Base-by-base conservation (phyloP, 805 yeast genomes). In the Isabelozyma pseudorhagii region DNA sequence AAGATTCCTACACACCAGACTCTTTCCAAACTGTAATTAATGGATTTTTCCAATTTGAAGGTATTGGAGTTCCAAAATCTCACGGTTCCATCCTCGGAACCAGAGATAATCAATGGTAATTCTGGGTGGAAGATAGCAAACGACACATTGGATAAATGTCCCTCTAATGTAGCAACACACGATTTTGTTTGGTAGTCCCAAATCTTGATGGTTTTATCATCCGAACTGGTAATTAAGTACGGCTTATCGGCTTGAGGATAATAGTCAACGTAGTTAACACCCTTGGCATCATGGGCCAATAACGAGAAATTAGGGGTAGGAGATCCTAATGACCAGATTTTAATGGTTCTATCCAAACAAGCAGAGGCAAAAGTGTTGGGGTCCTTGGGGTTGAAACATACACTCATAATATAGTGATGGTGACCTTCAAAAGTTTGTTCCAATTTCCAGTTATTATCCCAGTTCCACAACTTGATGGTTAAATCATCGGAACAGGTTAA, bases 71-170 rank as follows among this genome's bases (percentile, higher is more conserved):
- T 93, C 99, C 99, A 94, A 61, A 94, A 80, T 65, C 92, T 90
- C 57, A 94, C 78, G 8, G 97, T 86, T 47, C 96, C 90, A 72
- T 94, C 99, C 72, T 94, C 99, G 46, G 97, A 87, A 56, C 99
- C 99, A 3, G 97, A 90, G 44, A 94, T 80, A 55, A 94, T 92
- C 56, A 93, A 74, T 18, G 99, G 99, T 62, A 94, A 78, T 62
- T 93, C 96, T n/a, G 97, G 97, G 68, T 94, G 99, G 85, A 92
- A 94, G 36, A 92, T 83, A 7, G 99, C 99, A 74, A 91, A 94
- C 27, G 97, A 90, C 41, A 94, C 99, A 67, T 94, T 94, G 42
- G 96, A 82, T 57, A 90, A 77, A 66, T 94, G 99, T 36, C 97
- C 99, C 64, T 87, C 96, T 59, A 94, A 77, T 27, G 96, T 87